phyloP scores from a whole-genome alignment of 257 asterid genomes.

The Ocimum tenuiflorum region DNA sequence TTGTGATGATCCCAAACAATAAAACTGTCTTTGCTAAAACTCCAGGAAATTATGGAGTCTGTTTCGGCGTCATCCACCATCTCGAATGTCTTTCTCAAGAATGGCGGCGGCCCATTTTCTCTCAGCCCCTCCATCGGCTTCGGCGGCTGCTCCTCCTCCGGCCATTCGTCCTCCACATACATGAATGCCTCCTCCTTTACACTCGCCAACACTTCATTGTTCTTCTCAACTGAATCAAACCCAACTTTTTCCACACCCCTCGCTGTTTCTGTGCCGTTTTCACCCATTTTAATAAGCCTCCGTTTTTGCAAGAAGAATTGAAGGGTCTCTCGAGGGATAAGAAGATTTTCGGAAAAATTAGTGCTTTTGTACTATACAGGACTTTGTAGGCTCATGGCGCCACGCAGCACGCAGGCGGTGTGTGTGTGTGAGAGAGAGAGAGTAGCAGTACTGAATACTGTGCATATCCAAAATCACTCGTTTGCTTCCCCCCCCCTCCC shows the following conservation, averaged over 20 bases:
- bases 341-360: background rate
- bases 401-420: background rate
- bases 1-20: slow-evolving; percentile 75
- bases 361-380: background rate
- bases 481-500: too few relatives aligned
- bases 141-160: slow-evolving; percentile 22
- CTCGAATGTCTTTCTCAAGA: slow-evolving; percentile 75
- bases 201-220: slow-evolving; percentile 14
- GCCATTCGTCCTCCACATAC: slow-evolving; percentile 26
- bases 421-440: background rate
- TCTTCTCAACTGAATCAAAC: background rate
- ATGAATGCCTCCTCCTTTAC: slow-evolving; percentile 60
- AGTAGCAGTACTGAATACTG: background rate
- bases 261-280: background rate
- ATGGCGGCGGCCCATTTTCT: slow-evolving; percentile 70
- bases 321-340: background rate
- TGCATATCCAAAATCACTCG: background rate
- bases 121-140: slow-evolving; percentile 53
- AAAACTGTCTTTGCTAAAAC: slow-evolving; percentile 39
- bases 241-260: background rate
- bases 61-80: slow-evolving; percentile 79
- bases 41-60: slow-evolving; percentile 71
- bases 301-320: background rate
- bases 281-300: background rate
- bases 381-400: background rate